Conservation (phyloP, 306 rosid genomes). For the Vigna nakashimae region DNA sequence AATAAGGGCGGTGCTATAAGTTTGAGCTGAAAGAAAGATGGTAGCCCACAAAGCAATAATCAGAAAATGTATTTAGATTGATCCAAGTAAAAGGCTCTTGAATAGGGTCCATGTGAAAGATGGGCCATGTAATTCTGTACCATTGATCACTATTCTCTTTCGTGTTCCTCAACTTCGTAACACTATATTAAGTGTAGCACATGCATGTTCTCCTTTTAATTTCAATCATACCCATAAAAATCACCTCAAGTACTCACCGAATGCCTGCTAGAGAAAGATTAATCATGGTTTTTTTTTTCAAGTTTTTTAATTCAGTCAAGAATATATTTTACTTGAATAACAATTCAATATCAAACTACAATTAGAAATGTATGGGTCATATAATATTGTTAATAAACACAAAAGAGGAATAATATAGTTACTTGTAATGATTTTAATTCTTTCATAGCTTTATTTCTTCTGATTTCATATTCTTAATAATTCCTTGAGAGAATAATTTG, state of each 20-base stretch:
- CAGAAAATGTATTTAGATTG: neutral
- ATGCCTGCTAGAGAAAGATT: neutral
- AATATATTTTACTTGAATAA: neutral
- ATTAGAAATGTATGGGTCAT: neutral
- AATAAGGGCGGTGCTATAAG: neutral
- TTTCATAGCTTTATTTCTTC: neutral
- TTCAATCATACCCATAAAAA: neutral
- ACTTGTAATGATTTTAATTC: neutral
- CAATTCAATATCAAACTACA: neutral
- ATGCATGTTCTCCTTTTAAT: neutral
- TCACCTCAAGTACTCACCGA: neutral
- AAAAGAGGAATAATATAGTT: too few species aligned
- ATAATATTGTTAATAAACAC: neutral
- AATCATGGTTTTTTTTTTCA: neutral
- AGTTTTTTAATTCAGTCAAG: neutral
- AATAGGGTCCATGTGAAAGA: slow-evolving; percentile 32
- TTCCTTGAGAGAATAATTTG: neutral
- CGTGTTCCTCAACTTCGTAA: neutral
- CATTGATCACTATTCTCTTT: neutral
- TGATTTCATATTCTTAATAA: neutral
- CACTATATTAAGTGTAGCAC: neutral
- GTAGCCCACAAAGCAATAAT: slow-evolving; percentile 28
- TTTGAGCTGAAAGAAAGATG: slow-evolving; percentile 27
- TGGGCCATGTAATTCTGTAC: slow-evolving; percentile 15
- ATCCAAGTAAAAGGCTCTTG: neutral